These are phyloP conservation scores for Termitomyces sp. DNA, from an alignment of 768 basidiomycete species.

Conservation along the genomic window DNA sequence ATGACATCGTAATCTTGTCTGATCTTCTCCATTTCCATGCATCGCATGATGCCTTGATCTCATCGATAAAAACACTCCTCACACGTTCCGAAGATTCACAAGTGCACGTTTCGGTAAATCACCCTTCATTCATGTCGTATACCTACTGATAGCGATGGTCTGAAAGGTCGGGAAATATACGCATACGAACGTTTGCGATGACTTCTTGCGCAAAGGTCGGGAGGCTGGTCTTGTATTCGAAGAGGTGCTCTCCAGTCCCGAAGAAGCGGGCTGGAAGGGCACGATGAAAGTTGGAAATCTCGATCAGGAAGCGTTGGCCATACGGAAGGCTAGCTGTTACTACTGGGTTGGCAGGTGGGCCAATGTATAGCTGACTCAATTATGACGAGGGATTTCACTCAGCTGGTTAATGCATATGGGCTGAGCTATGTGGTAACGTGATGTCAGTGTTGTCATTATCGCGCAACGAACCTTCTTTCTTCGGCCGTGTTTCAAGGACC, in stretches of 20 bases:
- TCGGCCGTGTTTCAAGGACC: neutral
- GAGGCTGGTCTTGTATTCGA: slow-evolving; percentile 41
- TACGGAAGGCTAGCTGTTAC: slow-evolving; percentile 54
- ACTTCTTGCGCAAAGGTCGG: slow-evolving; percentile 40
- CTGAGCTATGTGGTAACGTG: neutral
- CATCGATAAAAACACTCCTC: slow-evolving; percentile 47
- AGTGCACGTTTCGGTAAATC: slow-evolving; percentile 51
- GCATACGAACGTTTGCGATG: slow-evolving; percentile 40
- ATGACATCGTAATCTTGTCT: slow-evolving; percentile 61
- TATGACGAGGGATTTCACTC: neutral
- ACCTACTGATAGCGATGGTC: neutral
- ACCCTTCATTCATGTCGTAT: neutral
- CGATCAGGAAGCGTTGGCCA: slow-evolving; percentile 38
- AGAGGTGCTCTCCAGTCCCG: slow-evolving; percentile 28
- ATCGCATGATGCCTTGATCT: slow-evolving; percentile 53
- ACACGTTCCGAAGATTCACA: slow-evolving; percentile 32
- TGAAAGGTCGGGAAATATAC: slow-evolving; percentile 57
- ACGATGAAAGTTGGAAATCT: slow-evolving; percentile 39
- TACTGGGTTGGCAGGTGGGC: slow-evolving; percentile 61
- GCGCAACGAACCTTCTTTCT: neutral
- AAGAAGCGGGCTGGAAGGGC: slow-evolving; percentile 43
- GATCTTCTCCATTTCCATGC: slow-evolving; percentile 67
- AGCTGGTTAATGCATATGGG: neutral
- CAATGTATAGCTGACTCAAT: neutral
- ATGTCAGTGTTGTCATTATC: neutral